phyloP scores from a whole-genome alignment of 148 eudicot species.

The Limonium bicolor region DNA sequence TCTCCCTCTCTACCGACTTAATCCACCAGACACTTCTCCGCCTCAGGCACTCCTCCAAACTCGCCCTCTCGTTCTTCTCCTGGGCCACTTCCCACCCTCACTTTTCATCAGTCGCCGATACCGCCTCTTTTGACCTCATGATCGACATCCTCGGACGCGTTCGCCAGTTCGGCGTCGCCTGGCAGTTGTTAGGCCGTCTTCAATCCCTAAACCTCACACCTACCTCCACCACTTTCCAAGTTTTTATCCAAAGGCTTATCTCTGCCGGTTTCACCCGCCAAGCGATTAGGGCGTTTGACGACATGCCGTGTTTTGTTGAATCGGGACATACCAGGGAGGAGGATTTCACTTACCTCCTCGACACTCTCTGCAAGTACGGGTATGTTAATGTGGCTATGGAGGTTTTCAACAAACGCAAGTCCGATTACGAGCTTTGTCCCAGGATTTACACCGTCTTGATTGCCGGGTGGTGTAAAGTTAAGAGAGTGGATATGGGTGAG shows the following conservation, averaged over 20 bases:
- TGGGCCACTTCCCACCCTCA: constrained; percentile 1
- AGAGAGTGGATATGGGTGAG: constrained; percentile 46
- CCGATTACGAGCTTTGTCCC: constrained; percentile 22
- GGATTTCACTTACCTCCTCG: constrained; percentile 41
- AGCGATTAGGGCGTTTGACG: constrained; percentile 66
- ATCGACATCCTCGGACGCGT: constrained; percentile 54
- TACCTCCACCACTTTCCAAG: constrained; percentile 28
- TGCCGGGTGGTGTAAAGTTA: constrained; percentile 77
- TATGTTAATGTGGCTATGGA: constrained; percentile 61
- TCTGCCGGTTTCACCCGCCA: constrained; percentile 64
- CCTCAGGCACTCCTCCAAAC: constrained; percentile 42
- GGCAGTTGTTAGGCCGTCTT: constrained; percentile 61
- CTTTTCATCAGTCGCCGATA: constrained; percentile 27
- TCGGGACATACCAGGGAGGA: constrained; percentile 1
- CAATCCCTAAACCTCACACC: constrained; percentile 29
- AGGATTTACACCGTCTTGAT: constrained; percentile 72
- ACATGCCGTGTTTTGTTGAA: constrained; percentile 48
- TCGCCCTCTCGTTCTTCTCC: constrained; percentile 62
- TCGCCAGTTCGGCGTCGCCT: constrained; percentile 73
- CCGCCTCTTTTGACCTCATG: constrained; percentile 28
- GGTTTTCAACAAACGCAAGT: constrained; percentile 49
- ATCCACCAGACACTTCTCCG: constrained; percentile 82
- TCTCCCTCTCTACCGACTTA: constrained; percentile 35
- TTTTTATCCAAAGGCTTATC: constrained; percentile 45
- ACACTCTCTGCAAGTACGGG: constrained; percentile 85